Base-by-base conservation (phyloP, 345 rosid genomes). In the Eutrema japonicum region DNA sequence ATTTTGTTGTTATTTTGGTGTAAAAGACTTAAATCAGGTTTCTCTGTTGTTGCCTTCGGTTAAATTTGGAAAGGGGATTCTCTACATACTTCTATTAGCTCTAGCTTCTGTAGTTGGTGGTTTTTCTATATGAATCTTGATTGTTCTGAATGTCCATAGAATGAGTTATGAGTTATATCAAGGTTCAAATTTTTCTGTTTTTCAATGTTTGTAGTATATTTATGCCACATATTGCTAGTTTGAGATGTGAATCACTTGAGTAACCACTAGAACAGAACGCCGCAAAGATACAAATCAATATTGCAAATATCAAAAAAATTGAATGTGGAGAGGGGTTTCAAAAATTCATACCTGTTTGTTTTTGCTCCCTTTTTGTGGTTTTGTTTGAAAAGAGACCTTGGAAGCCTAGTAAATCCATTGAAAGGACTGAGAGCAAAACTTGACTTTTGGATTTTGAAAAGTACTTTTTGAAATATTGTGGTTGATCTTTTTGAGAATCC, bases 391-490 rank as follows among this genome's bases (percentile, higher is more conserved):
- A 59, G 22, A 3, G 30, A 60, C 42, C 51, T 38, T 9, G 13
- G 3, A 27, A 38, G 60, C 5, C 10, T 59, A 60, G 33, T 38
- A 8, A 7, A 60, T 26, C 58, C 30, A 9, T 36, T 57, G 30
- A 47, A 43, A 45, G 22, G 2, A 6, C 41, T 13, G 49, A 50
- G 37, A 12, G 47, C 22, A 45, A 22, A 69, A 57, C n/a, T 36
- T 22, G 7, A 57, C 42, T 10, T 37, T 47, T 71, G 41, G 51
- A 61, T 61, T 18, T 59, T 71, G 60, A 4, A 40, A 58, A 5
- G 50, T 6, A 49, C 7, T 18, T 43, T 18, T 29, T 43, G 16
- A 29, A 32, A 63, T 72, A 1, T 7, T 43, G 0, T 47, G 58
- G 43, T 11, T 56, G 18, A 46, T 45, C 14, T 36, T 65, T 2